Percentiles rank a stretch among this genome's conserved stretches.
These are phyloP conservation scores for Macrophomina pseudophaseolina DNA, from an alignment of 2,329 filamentous ascomycete genomes.

Conservation along the genomic window DNA sequence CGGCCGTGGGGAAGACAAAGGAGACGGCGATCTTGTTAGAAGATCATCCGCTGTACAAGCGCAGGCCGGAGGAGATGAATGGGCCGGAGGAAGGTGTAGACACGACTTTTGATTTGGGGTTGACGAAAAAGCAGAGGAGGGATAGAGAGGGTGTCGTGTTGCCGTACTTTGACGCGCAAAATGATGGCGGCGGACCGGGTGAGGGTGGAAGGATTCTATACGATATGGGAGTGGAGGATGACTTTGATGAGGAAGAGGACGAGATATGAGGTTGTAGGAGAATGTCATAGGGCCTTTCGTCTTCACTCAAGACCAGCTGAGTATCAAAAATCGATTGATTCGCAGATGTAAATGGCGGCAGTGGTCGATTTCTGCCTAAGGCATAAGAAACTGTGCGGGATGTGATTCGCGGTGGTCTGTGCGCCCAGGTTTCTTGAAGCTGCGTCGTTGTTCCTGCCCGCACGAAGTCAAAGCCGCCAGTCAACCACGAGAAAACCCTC, in stretches of 20 bases:
- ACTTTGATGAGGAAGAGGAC: slow-evolving; percentile 96
- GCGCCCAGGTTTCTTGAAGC: slow-evolving; percentile 9
- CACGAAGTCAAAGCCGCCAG: neutral
- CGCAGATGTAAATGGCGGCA: neutral
- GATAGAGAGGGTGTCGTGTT: slow-evolving; percentile 89
- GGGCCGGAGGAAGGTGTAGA: slow-evolving; percentile 48
- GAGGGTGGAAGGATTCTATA: slow-evolving; percentile 94
- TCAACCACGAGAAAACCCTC: neutral
- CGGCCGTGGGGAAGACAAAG: slow-evolving; percentile 33
- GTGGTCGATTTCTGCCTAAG: neutral
- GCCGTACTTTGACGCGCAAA: slow-evolving; percentile 97
- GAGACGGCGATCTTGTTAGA: slow-evolving; percentile 68
- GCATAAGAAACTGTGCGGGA: neutral
- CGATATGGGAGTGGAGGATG: slow-evolving; percentile 94
- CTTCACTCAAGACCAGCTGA: neutral
- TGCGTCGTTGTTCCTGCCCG: neutral
- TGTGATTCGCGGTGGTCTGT: neutral
- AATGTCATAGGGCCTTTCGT: neutral
- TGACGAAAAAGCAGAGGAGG: slow-evolving; percentile 88
- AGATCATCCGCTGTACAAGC: slow-evolving; percentile 74
- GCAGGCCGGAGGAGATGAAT: slow-evolving; percentile 39
- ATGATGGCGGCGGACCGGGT: slow-evolving; percentile 65
- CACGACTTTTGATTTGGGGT: slow-evolving; percentile 81
- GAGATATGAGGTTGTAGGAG: slow-evolving; percentile 61
- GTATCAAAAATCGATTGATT: neutral